Evolutionary conservation across 148 eudicot species (phyloP).

Genomic region (Nepenthes gracilis): DNA sequence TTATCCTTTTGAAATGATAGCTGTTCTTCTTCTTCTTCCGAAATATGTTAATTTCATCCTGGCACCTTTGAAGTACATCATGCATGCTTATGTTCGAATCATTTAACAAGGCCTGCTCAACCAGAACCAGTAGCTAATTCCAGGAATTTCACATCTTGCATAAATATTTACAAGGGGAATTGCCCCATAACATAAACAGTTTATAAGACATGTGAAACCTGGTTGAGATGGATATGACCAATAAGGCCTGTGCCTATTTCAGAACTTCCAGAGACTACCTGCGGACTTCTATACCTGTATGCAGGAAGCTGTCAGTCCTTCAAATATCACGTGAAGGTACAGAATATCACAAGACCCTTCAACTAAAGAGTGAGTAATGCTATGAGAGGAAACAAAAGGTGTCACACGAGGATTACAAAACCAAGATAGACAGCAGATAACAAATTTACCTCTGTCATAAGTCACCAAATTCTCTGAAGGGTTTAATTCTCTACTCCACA

Average conservation of each 20-base stretch:
- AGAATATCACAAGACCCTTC: background rate
- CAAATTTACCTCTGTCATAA: too few species aligned
- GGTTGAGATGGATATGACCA: conserved; percentile 85
- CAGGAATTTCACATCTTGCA: background rate
- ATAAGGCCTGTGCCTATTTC: conserved; percentile 59
- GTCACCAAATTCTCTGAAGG: too few species aligned
- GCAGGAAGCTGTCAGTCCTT: conserved; percentile 8
- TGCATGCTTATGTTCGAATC: conserved; percentile 40
- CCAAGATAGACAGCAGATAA: too few species aligned
- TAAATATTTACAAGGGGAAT: conserved; percentile 2
- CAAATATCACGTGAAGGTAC: conserved; percentile 1
- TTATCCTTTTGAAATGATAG: conserved; percentile 48
- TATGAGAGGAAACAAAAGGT: too few species aligned
- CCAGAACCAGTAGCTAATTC: too few species aligned
- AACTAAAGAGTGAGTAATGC: background rate
- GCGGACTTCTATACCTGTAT: conserved; percentile 57
- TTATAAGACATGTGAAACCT: conserved; percentile 27
- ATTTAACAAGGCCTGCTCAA: conserved; percentile 36
- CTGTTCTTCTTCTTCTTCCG: conserved; percentile 69
- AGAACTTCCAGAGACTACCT: conserved; percentile 30
- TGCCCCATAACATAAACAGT: background rate
- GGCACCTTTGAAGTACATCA: conserved; percentile 55
- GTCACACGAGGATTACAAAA: too few species aligned
- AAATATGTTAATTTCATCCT: conserved; percentile 37
- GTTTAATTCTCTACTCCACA: too few species aligned